Evolutionary conservation across 2,329 filamentous ascomycete genomes (phyloP).

Genomic region (Gremmenia infestans): DNA sequence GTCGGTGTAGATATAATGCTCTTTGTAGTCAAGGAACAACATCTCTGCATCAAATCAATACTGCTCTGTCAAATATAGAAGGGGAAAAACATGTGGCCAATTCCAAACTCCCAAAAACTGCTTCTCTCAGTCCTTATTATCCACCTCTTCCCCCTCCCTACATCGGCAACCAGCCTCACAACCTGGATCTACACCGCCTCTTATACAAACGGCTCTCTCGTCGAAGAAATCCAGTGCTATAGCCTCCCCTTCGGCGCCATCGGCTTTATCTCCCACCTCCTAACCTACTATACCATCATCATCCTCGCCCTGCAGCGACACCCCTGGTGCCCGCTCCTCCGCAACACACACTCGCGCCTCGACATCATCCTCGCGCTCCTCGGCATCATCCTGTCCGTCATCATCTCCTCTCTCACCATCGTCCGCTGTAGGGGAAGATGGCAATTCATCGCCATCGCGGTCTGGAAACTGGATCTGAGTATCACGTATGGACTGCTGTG

Average conservation of each 20-base stretch:
- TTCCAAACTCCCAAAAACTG: background rate
- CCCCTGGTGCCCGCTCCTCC: background rate
- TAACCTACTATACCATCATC: constrained; percentile 3
- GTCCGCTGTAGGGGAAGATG: background rate
- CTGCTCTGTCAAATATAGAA: background rate
- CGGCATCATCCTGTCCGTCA: constrained; percentile 1
- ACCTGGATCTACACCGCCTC: background rate
- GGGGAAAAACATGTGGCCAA: background rate
- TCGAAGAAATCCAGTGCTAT: constrained; percentile 6
- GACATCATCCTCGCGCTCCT: constrained; percentile 1
- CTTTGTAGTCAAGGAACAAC: background rate
- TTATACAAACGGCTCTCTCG: background rate
- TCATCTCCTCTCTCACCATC: constrained; percentile 6
- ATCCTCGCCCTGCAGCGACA: background rate
- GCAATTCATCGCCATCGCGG: constrained; percentile 5
- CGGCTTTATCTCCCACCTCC: constrained; percentile 8
- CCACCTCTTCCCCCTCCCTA: background rate
- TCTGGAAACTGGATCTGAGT: constrained; percentile 8
- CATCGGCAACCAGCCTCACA: background rate
- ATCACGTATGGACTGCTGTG: constrained; percentile 2
- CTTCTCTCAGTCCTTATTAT: background rate
- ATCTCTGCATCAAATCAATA: background rate
- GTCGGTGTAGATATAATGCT: background rate
- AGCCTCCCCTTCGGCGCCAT: constrained; percentile 6
- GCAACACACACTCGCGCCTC: background rate